phyloP scores from a whole-genome alignment of 371 early-diverging fungal species.

The Mortierella sp. region DNA sequence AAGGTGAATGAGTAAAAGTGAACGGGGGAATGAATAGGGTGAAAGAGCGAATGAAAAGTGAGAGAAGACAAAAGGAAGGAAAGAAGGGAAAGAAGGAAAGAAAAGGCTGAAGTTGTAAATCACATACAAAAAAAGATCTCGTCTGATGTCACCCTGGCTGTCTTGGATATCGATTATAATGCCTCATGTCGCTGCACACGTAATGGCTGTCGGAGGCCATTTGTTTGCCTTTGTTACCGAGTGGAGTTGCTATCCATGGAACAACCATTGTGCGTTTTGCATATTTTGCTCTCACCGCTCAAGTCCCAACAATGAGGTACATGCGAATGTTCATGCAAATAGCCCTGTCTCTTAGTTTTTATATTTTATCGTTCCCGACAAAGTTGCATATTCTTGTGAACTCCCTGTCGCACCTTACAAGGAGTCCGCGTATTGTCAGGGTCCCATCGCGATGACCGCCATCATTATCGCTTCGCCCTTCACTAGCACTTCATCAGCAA shows the following conservation, averaged over 20 bases:
- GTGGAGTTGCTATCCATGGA: not conserved
- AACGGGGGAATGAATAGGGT: not conserved
- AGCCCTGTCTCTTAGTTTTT: too few species aligned
- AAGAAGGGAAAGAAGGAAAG: not conserved
- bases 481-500: not conserved
- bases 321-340: too few species aligned
- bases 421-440: not conserved
- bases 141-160: conserved; percentile 4
- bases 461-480: not conserved
- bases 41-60: not conserved
- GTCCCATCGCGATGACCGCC: not conserved
- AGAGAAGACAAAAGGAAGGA: not conserved
- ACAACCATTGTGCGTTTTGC: not conserved
- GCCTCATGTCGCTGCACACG: not conserved
- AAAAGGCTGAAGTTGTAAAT: not conserved
- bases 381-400: too few species aligned
- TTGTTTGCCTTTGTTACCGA: not conserved
- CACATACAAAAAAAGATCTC: not conserved
- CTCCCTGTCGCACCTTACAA: too few species aligned
- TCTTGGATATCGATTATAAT: not conserved
- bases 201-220: not conserved
- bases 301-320: too few species aligned
- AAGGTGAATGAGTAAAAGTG: too few species aligned
- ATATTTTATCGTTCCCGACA: too few species aligned
- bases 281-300: not conserved